Percentiles rank a stretch among this genome's conserved stretches.
phyloP scores from a whole-genome alignment of 2,329 filamentous ascomycete species.

The Alternaria angustiovoidea region DNA sequence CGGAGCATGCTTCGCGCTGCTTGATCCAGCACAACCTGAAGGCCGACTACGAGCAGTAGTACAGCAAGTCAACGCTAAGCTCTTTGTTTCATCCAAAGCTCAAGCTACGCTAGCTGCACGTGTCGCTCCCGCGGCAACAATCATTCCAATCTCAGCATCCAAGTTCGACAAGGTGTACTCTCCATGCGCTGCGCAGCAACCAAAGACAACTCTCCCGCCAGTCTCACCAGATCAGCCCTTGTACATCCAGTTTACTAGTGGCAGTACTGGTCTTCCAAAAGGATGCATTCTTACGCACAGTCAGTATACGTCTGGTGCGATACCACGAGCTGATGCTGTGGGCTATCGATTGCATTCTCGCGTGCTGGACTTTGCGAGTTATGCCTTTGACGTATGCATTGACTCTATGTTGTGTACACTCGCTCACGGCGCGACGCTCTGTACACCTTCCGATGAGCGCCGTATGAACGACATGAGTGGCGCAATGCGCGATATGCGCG shows the following conservation, averaged over 20 bases:
- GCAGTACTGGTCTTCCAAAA: constrained; percentile 48
- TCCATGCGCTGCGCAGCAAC: constrained; percentile 40
- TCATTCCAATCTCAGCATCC: constrained; percentile 46
- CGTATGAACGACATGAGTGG: constrained; percentile 59
- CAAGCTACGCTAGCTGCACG: constrained; percentile 40
- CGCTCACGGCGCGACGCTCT: constrained; percentile 45
- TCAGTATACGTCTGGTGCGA: constrained; percentile 47
- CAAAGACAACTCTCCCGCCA: constrained; percentile 33
- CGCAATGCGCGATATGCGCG: constrained; percentile 46
- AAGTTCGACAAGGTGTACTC: constrained; percentile 41
- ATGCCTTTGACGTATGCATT: constrained; percentile 50
- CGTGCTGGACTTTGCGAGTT: constrained; percentile 49
- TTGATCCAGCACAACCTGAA: constrained; percentile 49
- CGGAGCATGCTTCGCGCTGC: constrained; percentile 48
- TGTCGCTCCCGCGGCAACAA: constrained; percentile 40
- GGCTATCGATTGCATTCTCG: constrained; percentile 47
- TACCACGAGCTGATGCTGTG: constrained; percentile 42
- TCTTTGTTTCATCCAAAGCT: constrained; percentile 41
- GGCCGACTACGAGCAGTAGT: constrained; percentile 43
- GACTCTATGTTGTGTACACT: constrained; percentile 49
- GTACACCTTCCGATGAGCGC: constrained; percentile 55
- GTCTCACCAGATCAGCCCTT: constrained; percentile 38
- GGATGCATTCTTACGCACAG: constrained; percentile 47
- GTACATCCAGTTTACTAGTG: constrained; percentile 50
- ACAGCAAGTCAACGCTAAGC: constrained; percentile 39